Base-by-base conservation (phyloP, 768 basidiomycete species). In the Tylopilus intermedius region DNA sequence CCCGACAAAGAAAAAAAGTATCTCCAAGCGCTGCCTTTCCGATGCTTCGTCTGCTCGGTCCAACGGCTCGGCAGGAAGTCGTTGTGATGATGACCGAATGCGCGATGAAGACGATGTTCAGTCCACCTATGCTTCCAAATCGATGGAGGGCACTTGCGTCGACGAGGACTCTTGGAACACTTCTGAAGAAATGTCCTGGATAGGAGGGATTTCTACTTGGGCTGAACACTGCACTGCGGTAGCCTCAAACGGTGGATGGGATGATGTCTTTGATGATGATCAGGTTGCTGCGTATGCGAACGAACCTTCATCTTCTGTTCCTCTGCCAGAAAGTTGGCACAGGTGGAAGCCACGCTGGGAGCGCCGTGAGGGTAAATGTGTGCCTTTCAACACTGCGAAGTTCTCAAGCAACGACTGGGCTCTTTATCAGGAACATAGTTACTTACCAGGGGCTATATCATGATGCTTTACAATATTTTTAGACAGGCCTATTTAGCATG, bases 1-100 rank as follows among this genome's bases (percentile, higher is more conserved):
- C 86, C 87, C 4, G 81, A 83, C 57, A 83, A 84, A 8, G 87
- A 88, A 65, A 82, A 83, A 14, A 82, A 80, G 55, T 85, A 85
- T 62, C 71, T 75, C 39, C 61, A 61, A 5, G 79, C 78, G 6
- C 62, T 83, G 76, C 80, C 7, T n/a, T n/a, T n/a, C n/a, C n/a
- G n/a, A n/a, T n/a, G n/a, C n/a, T n/a, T n/a, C n/a, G n/a, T n/a
- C n/a, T n/a, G n/a, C n/a, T n/a, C n/a, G n/a, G n/a, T n/a, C n/a
- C n/a, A n/a, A n/a, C n/a, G n/a, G n/a, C n/a, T n/a, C n/a, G n/a
- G n/a, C n/a, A n/a, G n/a, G n/a, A n/a, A n/a, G n/a, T n/a, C n/a
- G n/a, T n/a, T n/a, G n/a, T n/a, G n/a, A n/a, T n/a, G n/a, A n/a
- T n/a, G n/a, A n/a, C n/a, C n/a, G n/a, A n/a, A n/a, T n/a, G n/a